Evolutionary conservation across 306 rosid species (phyloP).

Genomic region (Fragaria nilgerrensis): DNA sequence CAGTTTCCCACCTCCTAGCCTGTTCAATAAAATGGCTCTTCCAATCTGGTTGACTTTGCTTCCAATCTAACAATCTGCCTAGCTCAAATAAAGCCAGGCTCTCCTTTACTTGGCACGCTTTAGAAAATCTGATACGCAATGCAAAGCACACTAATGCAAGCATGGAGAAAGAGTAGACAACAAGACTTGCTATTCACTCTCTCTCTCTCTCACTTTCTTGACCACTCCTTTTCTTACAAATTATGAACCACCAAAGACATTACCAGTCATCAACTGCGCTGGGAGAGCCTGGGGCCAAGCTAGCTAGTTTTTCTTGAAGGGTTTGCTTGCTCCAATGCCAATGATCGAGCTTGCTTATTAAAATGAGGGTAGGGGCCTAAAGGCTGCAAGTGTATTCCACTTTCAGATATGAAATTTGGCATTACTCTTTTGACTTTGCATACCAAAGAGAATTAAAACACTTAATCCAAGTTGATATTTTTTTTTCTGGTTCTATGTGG

Average conservation of each 20-base stretch:
- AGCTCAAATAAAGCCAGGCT: constrained; percentile 19
- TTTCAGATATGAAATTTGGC: constrained; percentile 30
- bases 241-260: constrained; percentile 1
- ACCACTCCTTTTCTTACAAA: constrained; percentile 1
- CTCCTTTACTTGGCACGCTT: constrained; percentile 25
- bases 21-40: not conserved
- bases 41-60: constrained; percentile 27
- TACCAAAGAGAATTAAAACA: constrained; percentile 19
- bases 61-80: constrained; percentile 3
- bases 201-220: not conserved
- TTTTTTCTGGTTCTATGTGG: not conserved
- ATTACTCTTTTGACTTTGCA: constrained; percentile 29
- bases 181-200: not conserved
- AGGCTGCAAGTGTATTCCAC: not conserved
- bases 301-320: not conserved
- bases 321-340: not conserved
- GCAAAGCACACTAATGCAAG: not conserved
- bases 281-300: not conserved
- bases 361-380: not conserved
- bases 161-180: not conserved
- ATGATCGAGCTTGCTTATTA: not conserved
- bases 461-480: not conserved
- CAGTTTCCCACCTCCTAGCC: constrained; percentile 4
- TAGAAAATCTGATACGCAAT: not conserved
- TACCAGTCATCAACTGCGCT: not conserved